Conservation (phyloP, 176 grass and related monocot genomes). For the Zea luxurians region DNA sequence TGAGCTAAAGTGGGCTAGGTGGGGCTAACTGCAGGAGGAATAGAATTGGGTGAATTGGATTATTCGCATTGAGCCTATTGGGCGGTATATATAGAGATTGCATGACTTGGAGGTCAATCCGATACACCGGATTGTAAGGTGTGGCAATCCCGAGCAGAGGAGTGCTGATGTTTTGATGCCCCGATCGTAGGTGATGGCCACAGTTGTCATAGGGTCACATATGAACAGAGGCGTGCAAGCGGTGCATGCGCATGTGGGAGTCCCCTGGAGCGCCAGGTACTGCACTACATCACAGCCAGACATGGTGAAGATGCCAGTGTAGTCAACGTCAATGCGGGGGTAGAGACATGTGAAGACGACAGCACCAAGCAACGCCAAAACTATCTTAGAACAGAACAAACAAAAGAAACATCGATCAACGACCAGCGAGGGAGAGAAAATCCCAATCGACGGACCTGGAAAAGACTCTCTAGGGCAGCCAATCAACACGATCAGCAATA, state of each 20-base stretch:
- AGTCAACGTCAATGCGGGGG: no score
- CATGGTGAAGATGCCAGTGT: not conserved
- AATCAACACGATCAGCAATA: not conserved
- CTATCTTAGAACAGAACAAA: not conserved
- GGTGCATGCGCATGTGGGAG: not conserved
- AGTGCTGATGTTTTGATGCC: not conserved
- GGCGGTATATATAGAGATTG: not conserved
- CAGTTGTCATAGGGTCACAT: not conserved
- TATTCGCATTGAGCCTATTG: not conserved
- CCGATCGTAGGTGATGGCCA: not conserved
- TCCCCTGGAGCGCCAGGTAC: not conserved
- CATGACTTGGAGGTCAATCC: not conserved
- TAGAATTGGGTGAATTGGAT: not conserved
- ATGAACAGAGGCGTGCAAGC: not conserved
- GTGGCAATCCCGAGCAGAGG: not conserved
- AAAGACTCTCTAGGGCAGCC: not conserved
- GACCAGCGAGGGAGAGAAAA: not conserved
- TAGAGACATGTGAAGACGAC: not conserved
- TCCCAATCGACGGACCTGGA: not conserved
- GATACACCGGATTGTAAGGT: not conserved
- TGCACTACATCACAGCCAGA: not conserved
- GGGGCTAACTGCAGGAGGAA: not conserved
- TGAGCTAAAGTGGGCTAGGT: not conserved
- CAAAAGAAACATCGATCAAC: not conserved
- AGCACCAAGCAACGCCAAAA: not conserved